Evolutionary conservation across 192 early-diverging fungal genomes (phyloP).

Genomic region (Gamsiella multidivaricata): DNA sequence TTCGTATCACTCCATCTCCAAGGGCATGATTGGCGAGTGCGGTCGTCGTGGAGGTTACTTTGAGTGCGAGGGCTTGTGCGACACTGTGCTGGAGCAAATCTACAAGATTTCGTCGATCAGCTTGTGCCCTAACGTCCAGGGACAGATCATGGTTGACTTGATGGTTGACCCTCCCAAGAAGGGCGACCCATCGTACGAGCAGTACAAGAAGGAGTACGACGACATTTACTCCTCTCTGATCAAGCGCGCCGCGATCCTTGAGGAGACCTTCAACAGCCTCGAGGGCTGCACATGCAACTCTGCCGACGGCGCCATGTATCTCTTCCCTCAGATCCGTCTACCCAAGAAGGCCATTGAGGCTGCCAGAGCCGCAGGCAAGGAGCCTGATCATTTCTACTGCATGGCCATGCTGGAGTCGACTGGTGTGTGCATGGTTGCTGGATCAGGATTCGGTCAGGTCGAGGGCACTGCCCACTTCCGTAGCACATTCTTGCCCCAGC

Average conservation of each 20-base stretch:
- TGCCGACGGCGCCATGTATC: conserved; percentile 96
- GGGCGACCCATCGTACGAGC: conserved; percentile 81
- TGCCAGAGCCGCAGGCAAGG: conserved; percentile 74
- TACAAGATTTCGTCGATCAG: conserved; percentile 95
- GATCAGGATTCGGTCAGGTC: conserved; percentile 92
- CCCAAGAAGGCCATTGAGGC: conserved; percentile 82
- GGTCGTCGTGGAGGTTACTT: conserved; percentile 98
- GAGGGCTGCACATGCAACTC: conserved; percentile 87
- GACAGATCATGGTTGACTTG: conserved; percentile 94
- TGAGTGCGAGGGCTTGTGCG: conserved; percentile 89
- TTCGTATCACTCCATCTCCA: conserved; percentile 96
- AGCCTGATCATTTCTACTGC: conserved; percentile 92
- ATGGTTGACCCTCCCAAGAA: conserved; percentile 91
- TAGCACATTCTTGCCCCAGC: conserved; percentile 94
- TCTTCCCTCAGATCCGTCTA: conserved; percentile 87
- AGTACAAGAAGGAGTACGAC: conserved; percentile 78
- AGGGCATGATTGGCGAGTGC: conserved; percentile 99
- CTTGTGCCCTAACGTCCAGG: conserved; percentile 94
- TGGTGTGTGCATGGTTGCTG: conserved; percentile 96
- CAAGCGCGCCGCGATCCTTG: conserved; percentile 81
- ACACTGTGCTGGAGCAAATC: conserved; percentile 80
- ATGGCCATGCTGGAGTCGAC: conserved; percentile 93
- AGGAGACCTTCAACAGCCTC: conserved; percentile 81
- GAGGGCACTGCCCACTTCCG: conserved; percentile 95
- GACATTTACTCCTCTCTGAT: conserved; percentile 84